Base-by-base conservation (phyloP, 371 early-diverging fungal genomes). In the Actinomucor elegans region DNA sequence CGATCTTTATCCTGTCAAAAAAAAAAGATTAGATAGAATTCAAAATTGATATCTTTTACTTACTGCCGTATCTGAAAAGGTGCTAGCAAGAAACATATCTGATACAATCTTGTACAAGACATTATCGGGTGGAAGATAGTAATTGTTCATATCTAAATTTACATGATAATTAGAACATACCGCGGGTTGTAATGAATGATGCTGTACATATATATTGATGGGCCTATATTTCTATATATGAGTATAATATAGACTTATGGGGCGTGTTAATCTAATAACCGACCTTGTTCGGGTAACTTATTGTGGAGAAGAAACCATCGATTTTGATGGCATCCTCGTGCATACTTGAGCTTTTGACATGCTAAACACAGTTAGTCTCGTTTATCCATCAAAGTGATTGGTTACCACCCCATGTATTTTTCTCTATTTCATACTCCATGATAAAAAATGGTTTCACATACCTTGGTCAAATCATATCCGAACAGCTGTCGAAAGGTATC, bases 221-320 rank as follows among this genome's bases (percentile, higher is more conserved):
- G 1, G 58, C 36, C 64, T 79, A 54, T 52, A 28, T 41, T 24
- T 8, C n/a, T 31, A 21, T 11, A 24, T 14, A 36, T 46, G 38
- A 24, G 36, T 23, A 49, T 32, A 35, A 41, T 18, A 34, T 26
- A 64, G 17, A 34, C 17, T 14, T 31, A 45, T 18, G 9, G 11
- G 6, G 10, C 6, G 8, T 5, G 20, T 32, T 32, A 9, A 41
- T 27, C n/a, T 42, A 32, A 9, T 40, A 42, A 48, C 21, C 33
- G 32, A 79, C 81, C 69, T 84, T 81, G 40, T 71, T 75, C 14
- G 75, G 72, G 36, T 71, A 76, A 6, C 78, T 57, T 35, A 38
- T 56, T 4, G 54, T 48, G 3, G 79, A 81, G 48, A 77, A 62
- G 53, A 69, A 76, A 1, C 77, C 82, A 45, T 60, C 32, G 0